phyloP scores from a whole-genome alignment of 1,139 yeast species.

The Geotrichum bryndzae region DNA sequence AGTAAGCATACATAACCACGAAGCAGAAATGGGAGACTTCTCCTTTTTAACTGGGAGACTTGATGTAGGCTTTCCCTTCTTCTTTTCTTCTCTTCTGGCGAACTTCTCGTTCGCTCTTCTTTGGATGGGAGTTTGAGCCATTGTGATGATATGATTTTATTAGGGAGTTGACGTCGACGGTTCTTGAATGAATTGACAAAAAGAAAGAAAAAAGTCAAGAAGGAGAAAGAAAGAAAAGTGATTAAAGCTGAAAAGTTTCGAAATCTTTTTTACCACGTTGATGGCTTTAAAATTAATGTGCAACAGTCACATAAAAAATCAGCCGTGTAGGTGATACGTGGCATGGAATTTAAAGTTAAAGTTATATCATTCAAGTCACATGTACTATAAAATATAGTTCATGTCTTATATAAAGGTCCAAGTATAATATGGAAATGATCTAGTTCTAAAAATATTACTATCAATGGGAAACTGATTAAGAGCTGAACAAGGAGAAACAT shows the following conservation, averaged over 20 bases:
- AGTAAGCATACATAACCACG: conserved; percentile 50
- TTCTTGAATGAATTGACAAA: not conserved
- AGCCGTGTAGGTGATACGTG: not conserved
- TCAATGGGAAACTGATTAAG: too few relatives aligned
- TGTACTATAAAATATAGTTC: not conserved
- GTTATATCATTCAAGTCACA: not conserved
- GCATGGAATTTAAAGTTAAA: not conserved
- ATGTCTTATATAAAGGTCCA: not conserved
- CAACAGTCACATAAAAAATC: not conserved
- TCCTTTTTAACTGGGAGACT: conserved; percentile 39
- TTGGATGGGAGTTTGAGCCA: conserved; percentile 71
- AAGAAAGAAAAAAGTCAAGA: not conserved
- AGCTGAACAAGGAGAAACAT: not conserved
- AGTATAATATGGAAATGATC: too few relatives aligned
- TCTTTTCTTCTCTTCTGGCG: conserved; percentile 63
- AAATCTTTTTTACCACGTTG: conserved; percentile 1
- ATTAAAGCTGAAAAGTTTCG: not conserved
- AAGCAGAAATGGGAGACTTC: conserved; percentile 47
- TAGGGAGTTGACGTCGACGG: not conserved
- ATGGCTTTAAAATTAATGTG: not conserved
- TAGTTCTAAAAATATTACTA: too few relatives aligned
- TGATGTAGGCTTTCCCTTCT: conserved; percentile 58
- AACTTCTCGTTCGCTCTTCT: conserved; percentile 78
- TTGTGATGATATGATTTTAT: not conserved
- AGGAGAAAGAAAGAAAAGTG: not conserved